phyloP scores from a whole-genome alignment of 306 rosid species.

The Cajanus cajan region DNA sequence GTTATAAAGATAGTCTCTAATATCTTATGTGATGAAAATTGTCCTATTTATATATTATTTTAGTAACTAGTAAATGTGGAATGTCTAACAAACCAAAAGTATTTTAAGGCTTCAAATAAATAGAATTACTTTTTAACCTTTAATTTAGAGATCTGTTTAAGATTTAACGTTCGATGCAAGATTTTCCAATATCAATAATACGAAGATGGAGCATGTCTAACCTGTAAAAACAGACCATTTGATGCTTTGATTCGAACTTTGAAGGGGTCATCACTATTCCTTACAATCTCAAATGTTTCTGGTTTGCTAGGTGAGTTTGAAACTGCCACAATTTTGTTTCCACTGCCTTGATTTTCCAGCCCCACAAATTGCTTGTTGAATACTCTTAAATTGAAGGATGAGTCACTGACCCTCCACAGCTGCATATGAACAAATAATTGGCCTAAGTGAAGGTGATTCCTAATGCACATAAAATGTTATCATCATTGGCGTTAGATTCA shows the following conservation, averaged over 20 bases:
- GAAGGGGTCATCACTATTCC: constrained; percentile 33
- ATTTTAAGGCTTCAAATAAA: not conserved
- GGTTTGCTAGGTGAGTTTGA: constrained; percentile 26
- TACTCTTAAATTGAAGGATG: constrained; percentile 53
- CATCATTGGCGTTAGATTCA: not conserved
- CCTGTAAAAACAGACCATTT: constrained; percentile 55
- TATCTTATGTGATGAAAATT: too few species aligned
- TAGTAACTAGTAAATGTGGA: too few species aligned
- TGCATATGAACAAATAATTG: constrained; percentile 10
- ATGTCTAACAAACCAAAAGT: not conserved
- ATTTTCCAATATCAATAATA: not conserved
- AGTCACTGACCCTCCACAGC: constrained; percentile 58
- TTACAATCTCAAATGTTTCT: constrained; percentile 47
- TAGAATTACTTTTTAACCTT: not conserved
- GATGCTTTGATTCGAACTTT: constrained; percentile 51
- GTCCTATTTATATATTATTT: too few species aligned
- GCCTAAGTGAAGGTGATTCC: not conserved
- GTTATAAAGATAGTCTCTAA: too few species aligned
- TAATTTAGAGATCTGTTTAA: not conserved
- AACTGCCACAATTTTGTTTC: constrained; percentile 33
- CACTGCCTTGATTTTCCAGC: constrained; percentile 27
- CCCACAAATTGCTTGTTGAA: constrained; percentile 33
- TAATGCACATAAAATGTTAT: not conserved
- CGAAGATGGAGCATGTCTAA: not conserved
- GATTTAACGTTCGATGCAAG: not conserved